Evolutionary conservation across 176 grass and related monocot species (phyloP).

Genomic region (Raddia guianensis): DNA sequence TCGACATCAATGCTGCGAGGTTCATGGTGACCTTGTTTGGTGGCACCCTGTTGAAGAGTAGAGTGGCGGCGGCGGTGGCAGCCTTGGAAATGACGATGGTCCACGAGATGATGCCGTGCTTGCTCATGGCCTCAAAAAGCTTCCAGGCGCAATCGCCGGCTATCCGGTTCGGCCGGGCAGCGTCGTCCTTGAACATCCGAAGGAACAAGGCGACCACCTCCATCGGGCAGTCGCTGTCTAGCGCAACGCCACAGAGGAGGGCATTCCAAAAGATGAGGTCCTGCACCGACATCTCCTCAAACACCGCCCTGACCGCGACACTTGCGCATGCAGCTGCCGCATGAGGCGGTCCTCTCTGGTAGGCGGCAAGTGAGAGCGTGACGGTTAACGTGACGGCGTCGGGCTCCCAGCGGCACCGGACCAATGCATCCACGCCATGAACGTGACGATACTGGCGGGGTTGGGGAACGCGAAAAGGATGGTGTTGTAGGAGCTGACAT

Average conservation of each 20-base stretch:
- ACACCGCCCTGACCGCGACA: constrained; percentile 56
- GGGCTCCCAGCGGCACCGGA: constrained; percentile 42
- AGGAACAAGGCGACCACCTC: constrained; percentile 65
- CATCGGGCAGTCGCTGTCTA: constrained; percentile 50
- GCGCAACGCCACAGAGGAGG: constrained; percentile 60
- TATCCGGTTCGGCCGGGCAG: constrained; percentile 61
- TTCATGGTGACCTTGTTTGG: constrained; percentile 76
- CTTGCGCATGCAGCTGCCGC: constrained; percentile 66
- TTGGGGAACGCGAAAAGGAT: constrained; percentile 60
- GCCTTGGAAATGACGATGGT: constrained; percentile 74
- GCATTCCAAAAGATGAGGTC: constrained; percentile 87
- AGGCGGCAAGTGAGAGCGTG: constrained; percentile 56
- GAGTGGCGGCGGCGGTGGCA: constrained; percentile 46
- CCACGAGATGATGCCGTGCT: constrained; percentile 75
- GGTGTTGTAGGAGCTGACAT: constrained; percentile 83
- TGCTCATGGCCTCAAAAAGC: constrained; percentile 52
- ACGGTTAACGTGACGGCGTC: constrained; percentile 67
- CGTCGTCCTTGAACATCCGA: constrained; percentile 56
- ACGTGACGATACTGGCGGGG: constrained; percentile 45
- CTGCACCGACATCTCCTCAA: constrained; percentile 63
- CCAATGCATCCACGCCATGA: constrained; percentile 58
- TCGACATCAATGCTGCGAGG: constrained; percentile 68
- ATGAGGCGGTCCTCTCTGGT: constrained; percentile 29
- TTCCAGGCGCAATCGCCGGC: constrained; percentile 37
- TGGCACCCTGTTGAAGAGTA: constrained; percentile 55